Base-by-base conservation (phyloP, 2,329 filamentous ascomycete species). In the Xylariomycetidae sp. region DNA sequence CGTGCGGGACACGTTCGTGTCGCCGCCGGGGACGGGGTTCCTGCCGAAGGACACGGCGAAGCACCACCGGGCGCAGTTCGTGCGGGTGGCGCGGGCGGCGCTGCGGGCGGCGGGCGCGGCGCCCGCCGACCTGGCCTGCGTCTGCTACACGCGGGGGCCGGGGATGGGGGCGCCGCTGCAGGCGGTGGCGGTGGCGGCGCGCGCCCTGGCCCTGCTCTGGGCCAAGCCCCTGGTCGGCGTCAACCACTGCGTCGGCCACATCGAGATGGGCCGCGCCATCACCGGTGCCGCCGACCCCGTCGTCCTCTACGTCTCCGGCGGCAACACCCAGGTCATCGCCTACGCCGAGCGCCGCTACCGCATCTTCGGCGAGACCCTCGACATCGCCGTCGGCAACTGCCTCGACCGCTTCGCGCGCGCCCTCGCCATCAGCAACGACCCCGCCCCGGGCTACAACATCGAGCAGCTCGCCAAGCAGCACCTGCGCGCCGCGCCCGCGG, bases 221-320 rank as follows among this genome's bases (percentile, higher is more conserved):
- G 72, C 68, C 33, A 87, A 86, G 60, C 79, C 84, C n/a, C 69
- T 98, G 23, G 82, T 98, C 3, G 90, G 88, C 16, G 92, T 98
- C 17, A 98, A 98, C 63, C 92, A 98, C 64, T 98, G 92, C 61
- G 85, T 98, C 29, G 92, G 92, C 26, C 92, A 98, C 62, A 96
- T 98, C 52, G 92, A 98, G 67, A 98, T 98, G 92, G 92, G 92
- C 19, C 76, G 92, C 31, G 75, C 84, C 39, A 95, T 98, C 56
- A 96, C 92, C 4, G 85, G 86, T 38, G 88, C 92, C 12, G 67
- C 75, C 16, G 90, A 98, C 62, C 92, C 92, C 0, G 89, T 96
- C 22, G 92, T 98, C 29, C 70, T 98, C 24, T 98, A 98, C 61
- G 92, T 96, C 25, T 87, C 79, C 15, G 92, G 92, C 41, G 92